A percentile compares a stretch with the other conserved stretches of the same genome.
Evolutionary conservation across 192 early-diverging fungal species (phyloP).

Genomic region (Mortierella alpina): DNA sequence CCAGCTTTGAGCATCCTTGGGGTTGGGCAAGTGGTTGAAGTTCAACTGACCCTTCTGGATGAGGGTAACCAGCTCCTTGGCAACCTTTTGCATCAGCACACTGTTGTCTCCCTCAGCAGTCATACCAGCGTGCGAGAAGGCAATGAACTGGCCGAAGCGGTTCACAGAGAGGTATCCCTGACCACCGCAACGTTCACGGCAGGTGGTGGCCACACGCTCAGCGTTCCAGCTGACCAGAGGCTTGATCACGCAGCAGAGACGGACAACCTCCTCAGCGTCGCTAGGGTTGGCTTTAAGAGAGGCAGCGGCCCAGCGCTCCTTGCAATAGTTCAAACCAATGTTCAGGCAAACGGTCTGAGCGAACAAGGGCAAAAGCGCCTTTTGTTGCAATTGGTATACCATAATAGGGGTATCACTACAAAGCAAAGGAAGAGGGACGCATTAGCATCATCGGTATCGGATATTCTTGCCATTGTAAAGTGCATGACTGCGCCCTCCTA

Average conservation of each 20-base stretch:
- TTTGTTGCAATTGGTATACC: constrained; percentile 78
- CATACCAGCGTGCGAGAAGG: constrained; percentile 82
- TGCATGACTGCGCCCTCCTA: neutral
- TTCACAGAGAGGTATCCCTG: constrained; percentile 78
- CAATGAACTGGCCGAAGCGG: constrained; percentile 72
- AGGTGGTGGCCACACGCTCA: constrained; percentile 73
- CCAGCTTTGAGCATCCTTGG: constrained; percentile 51
- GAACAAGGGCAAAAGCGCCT: constrained; percentile 74
- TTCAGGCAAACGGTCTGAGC: constrained; percentile 70
- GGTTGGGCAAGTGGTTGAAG: constrained; percentile 27
- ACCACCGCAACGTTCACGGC: constrained; percentile 81
- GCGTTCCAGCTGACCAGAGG: constrained; percentile 77
- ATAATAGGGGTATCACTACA: constrained; percentile 75
- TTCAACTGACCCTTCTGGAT: constrained; percentile 58
- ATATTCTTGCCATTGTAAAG: neutral
- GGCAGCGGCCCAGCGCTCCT: constrained; percentile 64
- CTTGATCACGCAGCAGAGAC: constrained; percentile 83
- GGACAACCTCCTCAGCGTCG: constrained; percentile 68
- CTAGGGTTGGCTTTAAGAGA: constrained; percentile 10
- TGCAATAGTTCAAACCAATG: constrained; percentile 79
- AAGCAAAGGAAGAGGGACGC: neutral
- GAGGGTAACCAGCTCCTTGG: constrained; percentile 76
- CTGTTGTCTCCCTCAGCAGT: constrained; percentile 86
- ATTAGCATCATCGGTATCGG: too few species aligned
- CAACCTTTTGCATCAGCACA: constrained; percentile 81